Evolutionary conservation across 2,329 filamentous ascomycete genomes (phyloP).

Genomic region (Aspergillus fumigatus): DNA sequence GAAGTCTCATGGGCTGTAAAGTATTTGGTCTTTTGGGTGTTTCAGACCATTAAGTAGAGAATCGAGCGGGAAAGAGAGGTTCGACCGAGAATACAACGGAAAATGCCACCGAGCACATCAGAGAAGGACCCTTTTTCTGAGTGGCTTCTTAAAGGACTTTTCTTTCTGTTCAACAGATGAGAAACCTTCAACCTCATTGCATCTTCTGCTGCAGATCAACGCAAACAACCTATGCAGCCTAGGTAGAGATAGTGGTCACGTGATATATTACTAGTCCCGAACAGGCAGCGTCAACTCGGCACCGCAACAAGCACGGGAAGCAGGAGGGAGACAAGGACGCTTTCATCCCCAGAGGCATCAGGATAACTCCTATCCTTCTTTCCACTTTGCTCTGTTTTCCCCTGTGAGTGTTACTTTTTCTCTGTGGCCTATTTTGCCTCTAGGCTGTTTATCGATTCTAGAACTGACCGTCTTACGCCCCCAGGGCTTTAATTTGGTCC

Average conservation of each 20-base stretch:
- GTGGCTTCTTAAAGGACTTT: background rate
- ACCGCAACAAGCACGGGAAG: conserved; percentile 15
- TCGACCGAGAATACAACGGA: background rate
- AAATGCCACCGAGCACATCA: background rate
- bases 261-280: conserved; percentile 16
- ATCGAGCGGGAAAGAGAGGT: background rate
- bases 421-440: background rate
- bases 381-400: conserved; percentile 5
- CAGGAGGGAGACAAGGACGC: conserved; percentile 6
- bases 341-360: conserved; percentile 8
- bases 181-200: background rate
- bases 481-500: conserved; percentile 12
- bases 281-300: conserved; percentile 15
- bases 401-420: background rate
- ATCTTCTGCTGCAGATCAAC: background rate
- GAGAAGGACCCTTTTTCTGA: background rate
- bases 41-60: background rate
- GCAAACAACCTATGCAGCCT: background rate
- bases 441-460: background rate
- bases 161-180: background rate
- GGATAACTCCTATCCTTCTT: conserved; percentile 21
- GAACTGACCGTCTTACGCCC: conserved; percentile 11
- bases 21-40: background rate
- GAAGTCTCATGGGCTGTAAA: background rate
- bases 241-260: conserved; percentile 4